Evolutionary conservation across 148 eudicot species (phyloP), one percentile per base, ranked within the genome.

Genomic region (Persicaria maculosa): DNA sequence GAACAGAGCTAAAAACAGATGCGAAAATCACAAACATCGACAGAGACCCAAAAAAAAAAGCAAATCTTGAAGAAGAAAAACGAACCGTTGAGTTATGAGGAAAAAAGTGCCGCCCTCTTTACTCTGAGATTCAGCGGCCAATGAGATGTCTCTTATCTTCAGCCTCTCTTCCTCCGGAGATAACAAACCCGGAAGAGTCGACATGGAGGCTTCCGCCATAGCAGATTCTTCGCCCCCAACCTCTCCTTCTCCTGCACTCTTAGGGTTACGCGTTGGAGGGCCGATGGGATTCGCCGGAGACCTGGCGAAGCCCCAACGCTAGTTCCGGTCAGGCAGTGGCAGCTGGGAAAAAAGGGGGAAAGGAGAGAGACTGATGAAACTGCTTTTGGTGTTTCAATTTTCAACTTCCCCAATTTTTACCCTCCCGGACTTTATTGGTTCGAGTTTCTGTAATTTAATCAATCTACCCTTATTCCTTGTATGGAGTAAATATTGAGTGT

Each of bases 81-180:
- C 55, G 4, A n/a, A 81, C 98, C 93, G 81, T 75, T 86, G 92
- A 79, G 89, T 88, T 82, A 94, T 86, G 76, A 94, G 80, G 77
- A 85, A 94, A 80, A 90, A 92, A 40, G 84, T 84, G 65, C 92
- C 98, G 80, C 96, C 98, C 73, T 83, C 87, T 84, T 83, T 88
- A 74, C 91, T 83, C 7, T 81, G 90, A 75, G 93, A 79, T 86
- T 92, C 98, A 25, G 89, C 82, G 46, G 89, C 80, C 76, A 83
- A 77, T 0, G 97, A 80, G 73, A 94, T 86, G 81, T 92, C 97
- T 71, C 92, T 78, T 25, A 94, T 82, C 58, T 80, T 85, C 50
- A 83, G 80, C 81, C 87, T 86, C 84, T 94, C 97, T 72, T 88
- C 91, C 77, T 90, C 93, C 77, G 96, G 90, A 77, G 92, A 68